Conservation (phyloP, 371 early-diverging fungal species). For the Syncephalastrum monosporum region DNA sequence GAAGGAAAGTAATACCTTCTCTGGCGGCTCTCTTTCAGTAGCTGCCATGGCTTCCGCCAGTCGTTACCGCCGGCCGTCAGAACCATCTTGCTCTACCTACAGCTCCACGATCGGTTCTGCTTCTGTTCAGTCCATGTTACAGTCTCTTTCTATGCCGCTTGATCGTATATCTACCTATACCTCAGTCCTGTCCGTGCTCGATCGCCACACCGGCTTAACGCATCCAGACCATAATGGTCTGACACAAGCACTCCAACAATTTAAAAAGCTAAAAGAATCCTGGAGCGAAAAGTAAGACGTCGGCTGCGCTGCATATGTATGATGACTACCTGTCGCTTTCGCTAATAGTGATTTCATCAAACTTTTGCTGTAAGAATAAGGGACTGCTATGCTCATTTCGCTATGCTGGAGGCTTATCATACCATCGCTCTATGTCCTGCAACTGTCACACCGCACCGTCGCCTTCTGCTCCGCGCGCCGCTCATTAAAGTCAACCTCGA, state of each 20-base stretch:
- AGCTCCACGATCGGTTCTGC: no score
- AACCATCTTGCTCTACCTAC: no score
- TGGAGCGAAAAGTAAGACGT: constrained; percentile 20
- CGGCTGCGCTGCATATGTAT: no score
- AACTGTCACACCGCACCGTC: constrained; percentile 20
- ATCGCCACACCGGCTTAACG: not conserved
- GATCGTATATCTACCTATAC: no score
- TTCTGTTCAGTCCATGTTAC: no score
- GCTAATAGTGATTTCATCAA: not conserved
- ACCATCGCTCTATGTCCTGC: constrained; percentile 22
- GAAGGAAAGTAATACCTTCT: constrained; percentile 2
- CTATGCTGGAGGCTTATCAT: constrained; percentile 19
- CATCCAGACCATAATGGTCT: constrained; percentile 11
- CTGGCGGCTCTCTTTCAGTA: no score
- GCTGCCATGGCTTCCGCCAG: no score
- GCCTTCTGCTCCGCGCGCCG: constrained; percentile 20
- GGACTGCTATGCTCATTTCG: constrained; percentile 17
- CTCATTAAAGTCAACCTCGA: constrained; percentile 29
- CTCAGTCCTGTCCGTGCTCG: no score
- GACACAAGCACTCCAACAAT: constrained; percentile 4
- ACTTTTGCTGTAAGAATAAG: constrained; percentile 10
- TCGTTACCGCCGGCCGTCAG: no score
- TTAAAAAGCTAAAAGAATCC: constrained; percentile 5
- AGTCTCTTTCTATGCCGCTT: no score
- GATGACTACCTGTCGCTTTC: not conserved